Evolutionary conservation across 768 basidiomycete species (phyloP), one percentile per base, ranked within the genome.

Genomic region (Lentinula sp.): DNA sequence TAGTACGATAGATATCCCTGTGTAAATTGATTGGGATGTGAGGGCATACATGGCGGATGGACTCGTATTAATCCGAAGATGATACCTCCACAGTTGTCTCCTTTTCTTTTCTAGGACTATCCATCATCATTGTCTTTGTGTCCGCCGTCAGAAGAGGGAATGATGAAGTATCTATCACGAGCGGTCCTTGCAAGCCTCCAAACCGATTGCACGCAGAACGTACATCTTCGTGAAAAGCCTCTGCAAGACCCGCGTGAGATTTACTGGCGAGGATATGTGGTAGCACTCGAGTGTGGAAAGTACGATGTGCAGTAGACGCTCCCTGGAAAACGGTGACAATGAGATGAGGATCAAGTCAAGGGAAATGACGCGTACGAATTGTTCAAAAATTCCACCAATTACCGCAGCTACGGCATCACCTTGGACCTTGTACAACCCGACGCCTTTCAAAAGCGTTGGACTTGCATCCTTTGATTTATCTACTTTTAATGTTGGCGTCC

Each of bases 391-490:
- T 6, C 85, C 89, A 23, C 91, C 91, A 35, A 92, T 72, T 15
- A 91, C 77, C 2, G 88, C 91, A 65, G 88, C 85, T 4, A 92
- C 88, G 0, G 86, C 80, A 61, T 89, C 85, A 1, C 91, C 91
- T 67, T 87, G 82, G 18, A 92, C 85, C 66, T 92, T 93, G 66
- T 87, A 87, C 58, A 92, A 69, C 2, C 91, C 91, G 1, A 87
- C 81, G 43, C 81, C 78, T 63, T 73, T 74, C 51, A 82, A 69
- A n/a, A 82, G 66, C 72, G 69, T 60, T 61, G 69, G 33, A 72
- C 76, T 58, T n/a, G 63, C 59, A 32, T 55, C 62, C 23, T 69
- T 61, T 3, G 81, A 69, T 42, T 71, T 70, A 55, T 74, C 70
- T 37, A 73, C 69, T 8, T 77, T 70, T 37, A 80, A 76, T 9